Conservation (phyloP, 2,329 filamentous ascomycete species). For the Thermomyces lanuginosus region DNA sequence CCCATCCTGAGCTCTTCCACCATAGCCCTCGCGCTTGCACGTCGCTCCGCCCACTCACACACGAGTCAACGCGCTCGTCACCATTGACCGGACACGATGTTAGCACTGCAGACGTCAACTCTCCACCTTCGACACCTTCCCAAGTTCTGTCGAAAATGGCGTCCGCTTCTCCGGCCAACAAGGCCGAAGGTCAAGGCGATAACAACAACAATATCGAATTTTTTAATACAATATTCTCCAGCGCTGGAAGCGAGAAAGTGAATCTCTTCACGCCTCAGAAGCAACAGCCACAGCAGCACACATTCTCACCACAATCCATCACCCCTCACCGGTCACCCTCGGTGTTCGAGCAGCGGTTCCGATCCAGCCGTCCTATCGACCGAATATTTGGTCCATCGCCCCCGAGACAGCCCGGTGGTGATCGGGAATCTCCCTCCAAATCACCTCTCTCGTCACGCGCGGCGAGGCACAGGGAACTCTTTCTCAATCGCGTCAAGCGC, state of each 20-base stretch:
- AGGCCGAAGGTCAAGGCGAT: not conserved
- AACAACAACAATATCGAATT: conserved; percentile 1
- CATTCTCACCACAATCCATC: conserved; percentile 1
- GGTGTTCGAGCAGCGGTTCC: conserved; percentile 21
- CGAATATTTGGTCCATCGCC: conserved; percentile 5
- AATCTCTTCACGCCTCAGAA: not conserved
- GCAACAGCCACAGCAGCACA: not conserved
- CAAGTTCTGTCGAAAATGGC: conserved; percentile 6
- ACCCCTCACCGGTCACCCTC: conserved; percentile 5
- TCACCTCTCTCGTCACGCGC: conserved; percentile 13
- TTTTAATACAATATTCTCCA: too few species aligned
- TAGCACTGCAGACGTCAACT: conserved; percentile 1
- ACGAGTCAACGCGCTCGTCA: conserved; percentile 5
- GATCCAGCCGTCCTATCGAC: conserved; percentile 11
- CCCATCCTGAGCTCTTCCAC: conserved; percentile 1
- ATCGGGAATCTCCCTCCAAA: conserved; percentile 1
- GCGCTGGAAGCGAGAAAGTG: conserved; percentile 2
- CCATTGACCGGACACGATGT: conserved; percentile 5
- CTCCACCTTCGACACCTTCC: not conserved
- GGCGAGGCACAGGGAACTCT: conserved; percentile 21
- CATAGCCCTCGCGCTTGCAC: conserved; percentile 2
- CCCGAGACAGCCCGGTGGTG: too few species aligned
- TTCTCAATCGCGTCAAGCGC: conserved; percentile 26
- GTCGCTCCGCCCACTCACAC: conserved; percentile 1
- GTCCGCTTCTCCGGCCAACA: conserved; percentile 5